A percentile compares a stretch with the other conserved stretches of the same genome.
phyloP scores from a whole-genome alignment of 805 yeast species.

The Monosporozyma servazzii region DNA sequence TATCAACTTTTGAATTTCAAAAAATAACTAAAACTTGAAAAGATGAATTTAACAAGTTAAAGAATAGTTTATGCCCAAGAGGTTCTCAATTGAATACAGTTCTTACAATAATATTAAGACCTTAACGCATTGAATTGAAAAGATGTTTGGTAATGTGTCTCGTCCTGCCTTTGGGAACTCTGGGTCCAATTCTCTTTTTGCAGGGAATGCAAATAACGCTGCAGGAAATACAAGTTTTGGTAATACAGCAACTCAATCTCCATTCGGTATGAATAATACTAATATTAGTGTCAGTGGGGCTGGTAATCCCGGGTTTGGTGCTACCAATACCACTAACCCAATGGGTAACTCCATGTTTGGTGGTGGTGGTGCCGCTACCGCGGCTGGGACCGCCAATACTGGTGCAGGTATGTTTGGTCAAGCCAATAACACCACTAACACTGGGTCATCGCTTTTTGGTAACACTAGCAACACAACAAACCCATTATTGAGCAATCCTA shows the following conservation, averaged over 20 bases:
- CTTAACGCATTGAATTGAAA: not conserved
- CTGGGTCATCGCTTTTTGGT: slow-evolving; percentile 2
- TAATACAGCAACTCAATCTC: not conserved
- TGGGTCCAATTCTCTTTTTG: not conserved
- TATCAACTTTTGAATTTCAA: not conserved
- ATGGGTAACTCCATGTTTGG: slow-evolving; percentile 10
- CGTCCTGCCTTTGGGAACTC: slow-evolving; percentile 1
- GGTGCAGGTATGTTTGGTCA: slow-evolving; percentile 3
- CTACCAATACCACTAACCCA: slow-evolving; percentile 19
- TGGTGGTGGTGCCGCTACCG: slow-evolving; percentile 3
- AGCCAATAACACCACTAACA: slow-evolving; percentile 8
- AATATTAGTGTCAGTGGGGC: not conserved
- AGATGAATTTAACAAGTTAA: not conserved
- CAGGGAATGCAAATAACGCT: not conserved
- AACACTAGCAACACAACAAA: slow-evolving; percentile 6
- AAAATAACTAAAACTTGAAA: not conserved
- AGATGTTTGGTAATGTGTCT: not conserved
- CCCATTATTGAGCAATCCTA: slow-evolving; percentile 4
- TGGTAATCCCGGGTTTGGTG: slow-evolving; percentile 29
- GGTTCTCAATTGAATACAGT: not conserved
- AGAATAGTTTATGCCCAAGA: not conserved
- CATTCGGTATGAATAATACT: not conserved
- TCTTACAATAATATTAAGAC: not conserved
- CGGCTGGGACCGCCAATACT: slow-evolving; percentile 4
- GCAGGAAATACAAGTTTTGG: not conserved